Evolutionary conservation across 225 moss, liverwort and hornwort genomes (phyloP).

Genomic region (Neckera pumila): DNA sequence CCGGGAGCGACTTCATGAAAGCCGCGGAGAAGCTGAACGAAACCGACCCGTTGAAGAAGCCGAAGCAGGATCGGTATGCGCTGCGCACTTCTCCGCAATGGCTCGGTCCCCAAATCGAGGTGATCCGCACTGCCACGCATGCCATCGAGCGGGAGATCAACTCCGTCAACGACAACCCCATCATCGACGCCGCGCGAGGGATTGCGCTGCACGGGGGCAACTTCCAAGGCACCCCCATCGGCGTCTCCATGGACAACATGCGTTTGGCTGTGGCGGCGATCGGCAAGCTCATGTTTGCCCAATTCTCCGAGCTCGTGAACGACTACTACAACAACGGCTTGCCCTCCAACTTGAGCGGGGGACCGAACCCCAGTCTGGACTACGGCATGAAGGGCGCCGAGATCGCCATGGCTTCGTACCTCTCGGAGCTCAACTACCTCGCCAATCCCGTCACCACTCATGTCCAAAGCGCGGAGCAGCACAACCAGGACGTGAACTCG

Average conservation of each 20-base stretch:
- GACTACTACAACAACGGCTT: constrained; percentile 50
- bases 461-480: constrained; percentile 47
- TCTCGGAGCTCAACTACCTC: constrained; percentile 36
- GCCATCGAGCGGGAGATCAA: not conserved
- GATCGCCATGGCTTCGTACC: constrained; percentile 51
- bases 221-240: constrained; percentile 40
- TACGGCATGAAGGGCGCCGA: constrained; percentile 66
- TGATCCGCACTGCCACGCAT: not conserved
- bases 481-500: constrained; percentile 42
- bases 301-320: constrained; percentile 47
- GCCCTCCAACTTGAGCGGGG: constrained; percentile 22
- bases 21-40: not conserved
- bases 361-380: constrained; percentile 43
- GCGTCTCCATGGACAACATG: constrained; percentile 59
- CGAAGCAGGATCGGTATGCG: not conserved
- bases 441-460: constrained; percentile 43
- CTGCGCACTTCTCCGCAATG: not conserved
- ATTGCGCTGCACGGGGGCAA: constrained; percentile 23
- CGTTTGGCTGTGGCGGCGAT: constrained; percentile 40
- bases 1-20: not conserved
- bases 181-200: not conserved
- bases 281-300: constrained; percentile 51
- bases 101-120: not conserved
- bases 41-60: not conserved
- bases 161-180: constrained; percentile 9